A percentile compares a stretch with the other conserved stretches of the same genome.
These are phyloP conservation scores for Trichoderma sp. DNA, from an alignment of 2,329 filamentous ascomycete genomes.

Conservation along the genomic window DNA sequence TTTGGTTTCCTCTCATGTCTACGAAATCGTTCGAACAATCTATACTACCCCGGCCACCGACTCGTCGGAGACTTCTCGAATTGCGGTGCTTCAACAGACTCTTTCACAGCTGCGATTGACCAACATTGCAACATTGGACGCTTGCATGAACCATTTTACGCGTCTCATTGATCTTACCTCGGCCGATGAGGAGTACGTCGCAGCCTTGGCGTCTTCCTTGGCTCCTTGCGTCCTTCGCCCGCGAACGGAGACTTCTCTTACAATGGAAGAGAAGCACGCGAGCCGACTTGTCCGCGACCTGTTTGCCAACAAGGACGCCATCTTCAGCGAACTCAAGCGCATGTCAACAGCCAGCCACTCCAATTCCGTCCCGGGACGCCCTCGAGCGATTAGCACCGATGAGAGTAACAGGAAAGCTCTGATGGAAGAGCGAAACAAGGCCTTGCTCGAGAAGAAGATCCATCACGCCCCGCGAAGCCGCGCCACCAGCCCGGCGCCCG, in stretches of 20 bases:
- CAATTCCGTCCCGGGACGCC: slow-evolving; percentile 57
- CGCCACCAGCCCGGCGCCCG: slow-evolving; percentile 68
- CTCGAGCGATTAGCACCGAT: slow-evolving; percentile 87
- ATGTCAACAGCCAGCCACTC: slow-evolving; percentile 68
- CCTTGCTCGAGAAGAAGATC: slow-evolving; percentile 65
- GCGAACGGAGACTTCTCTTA: slow-evolving; percentile 80
- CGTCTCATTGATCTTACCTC: slow-evolving; percentile 95
- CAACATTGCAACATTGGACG: slow-evolving; percentile 98
- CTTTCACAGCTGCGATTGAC: slow-evolving; percentile 90
- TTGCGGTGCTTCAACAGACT: slow-evolving; percentile 92
- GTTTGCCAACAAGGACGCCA: slow-evolving; percentile 88
- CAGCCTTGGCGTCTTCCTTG: slow-evolving; percentile 68
- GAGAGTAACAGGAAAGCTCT: slow-evolving; percentile 92
- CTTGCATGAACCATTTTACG: slow-evolving; percentile 97
- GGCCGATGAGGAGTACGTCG: slow-evolving; percentile 82
- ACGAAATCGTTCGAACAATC: slow-evolving; percentile 97
- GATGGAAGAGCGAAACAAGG: slow-evolving; percentile 88
- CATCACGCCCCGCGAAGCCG: slow-evolving; percentile 60
- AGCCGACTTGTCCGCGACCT: slow-evolving; percentile 88
- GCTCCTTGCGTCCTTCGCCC: slow-evolving; percentile 87
- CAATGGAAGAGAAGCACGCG: slow-evolving; percentile 91
- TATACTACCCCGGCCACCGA: slow-evolving; percentile 81
- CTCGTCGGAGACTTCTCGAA: slow-evolving; percentile 70
- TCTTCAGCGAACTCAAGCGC: slow-evolving; percentile 94
- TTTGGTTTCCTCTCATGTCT: slow-evolving; percentile 96